Conservation (phyloP, 176 grass and related monocot species). For the Lolium perenne region DNA sequence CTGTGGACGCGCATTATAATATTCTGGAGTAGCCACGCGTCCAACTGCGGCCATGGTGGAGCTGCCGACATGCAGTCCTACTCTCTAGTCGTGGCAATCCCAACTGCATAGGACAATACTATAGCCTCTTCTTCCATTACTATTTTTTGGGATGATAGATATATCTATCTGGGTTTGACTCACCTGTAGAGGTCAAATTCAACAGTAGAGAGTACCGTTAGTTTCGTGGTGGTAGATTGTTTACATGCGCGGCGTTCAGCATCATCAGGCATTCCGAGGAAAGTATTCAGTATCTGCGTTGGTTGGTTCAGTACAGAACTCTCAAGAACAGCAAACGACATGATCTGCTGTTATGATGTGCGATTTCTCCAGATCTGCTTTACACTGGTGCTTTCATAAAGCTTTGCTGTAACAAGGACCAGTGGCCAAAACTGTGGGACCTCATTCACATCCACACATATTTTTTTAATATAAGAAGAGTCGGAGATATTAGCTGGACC, state of each 20-base stretch:
- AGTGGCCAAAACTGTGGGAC: constrained; percentile 6
- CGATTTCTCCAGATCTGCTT: not conserved
- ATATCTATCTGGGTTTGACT: constrained; percentile 26
- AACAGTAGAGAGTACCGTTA: not conserved
- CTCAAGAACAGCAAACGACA: not conserved
- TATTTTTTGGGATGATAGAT: not conserved
- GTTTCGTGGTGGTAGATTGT: not conserved
- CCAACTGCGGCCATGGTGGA: not conserved
- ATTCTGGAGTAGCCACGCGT: constrained; percentile 27
- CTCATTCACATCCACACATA: not conserved
- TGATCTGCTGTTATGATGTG: not conserved
- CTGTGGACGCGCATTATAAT: constrained; percentile 20
- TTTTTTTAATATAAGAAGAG: not conserved
- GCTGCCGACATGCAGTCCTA: not conserved
- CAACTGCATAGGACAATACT: not conserved
- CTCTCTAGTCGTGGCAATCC: not conserved
- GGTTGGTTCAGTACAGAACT: not conserved
- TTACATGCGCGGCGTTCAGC: not conserved
- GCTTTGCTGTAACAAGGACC: not conserved
- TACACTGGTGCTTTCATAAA: not conserved
- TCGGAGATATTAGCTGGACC: not conserved
- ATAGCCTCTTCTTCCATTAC: not conserved
- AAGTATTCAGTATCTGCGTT: not conserved
- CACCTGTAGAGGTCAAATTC: not conserved
- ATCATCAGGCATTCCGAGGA: not conserved